Evolutionary conservation across 805 yeast species (phyloP).

Genomic region (Kodamaea jinghongensis): DNA sequence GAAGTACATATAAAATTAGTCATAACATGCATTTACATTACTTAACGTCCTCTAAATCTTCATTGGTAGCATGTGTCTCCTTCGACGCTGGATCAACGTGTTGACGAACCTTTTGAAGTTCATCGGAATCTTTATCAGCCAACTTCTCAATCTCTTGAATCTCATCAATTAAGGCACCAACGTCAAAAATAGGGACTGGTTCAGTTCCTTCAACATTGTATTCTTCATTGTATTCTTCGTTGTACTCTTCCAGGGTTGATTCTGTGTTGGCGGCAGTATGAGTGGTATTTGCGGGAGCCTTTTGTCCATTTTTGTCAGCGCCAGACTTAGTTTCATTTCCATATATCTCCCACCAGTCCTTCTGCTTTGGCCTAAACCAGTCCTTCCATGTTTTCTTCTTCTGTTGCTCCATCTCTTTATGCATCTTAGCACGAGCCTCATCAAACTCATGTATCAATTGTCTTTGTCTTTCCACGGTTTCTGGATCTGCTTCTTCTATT

Average conservation of each 20-base stretch:
- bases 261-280: slow-evolving; percentile 1
- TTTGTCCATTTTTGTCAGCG: slow-evolving; percentile 13
- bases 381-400: slow-evolving; percentile 46
- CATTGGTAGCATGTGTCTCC: slow-evolving; percentile 13
- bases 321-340: slow-evolving; percentile 26
- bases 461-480: slow-evolving; percentile 77
- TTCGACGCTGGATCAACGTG: slow-evolving; percentile 13
- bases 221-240: slow-evolving; percentile 10
- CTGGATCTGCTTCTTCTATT: slow-evolving; percentile 94
- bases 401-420: slow-evolving; percentile 35
- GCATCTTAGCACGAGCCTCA: slow-evolving; percentile 68
- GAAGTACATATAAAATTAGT: too few relatives aligned
- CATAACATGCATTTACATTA: slow-evolving; percentile 1
- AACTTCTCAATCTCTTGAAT: slow-evolving; percentile 43
- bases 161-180: slow-evolving; percentile 42
- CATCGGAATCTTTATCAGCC: slow-evolving; percentile 20
- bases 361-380: slow-evolving; percentile 48
- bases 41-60: slow-evolving; percentile 19
- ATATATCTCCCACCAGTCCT: slow-evolving; percentile 58
- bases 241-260: slow-evolving; percentile 15
- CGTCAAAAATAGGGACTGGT: slow-evolving; percentile 39
- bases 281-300: background rate
- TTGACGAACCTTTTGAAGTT: slow-evolving; percentile 15
- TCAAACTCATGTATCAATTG: slow-evolving; percentile 79
- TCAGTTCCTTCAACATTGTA: slow-evolving; percentile 10